phyloP scores from a whole-genome alignment of 805 yeast genomes.

The Saccharomycopsis olivae region DNA sequence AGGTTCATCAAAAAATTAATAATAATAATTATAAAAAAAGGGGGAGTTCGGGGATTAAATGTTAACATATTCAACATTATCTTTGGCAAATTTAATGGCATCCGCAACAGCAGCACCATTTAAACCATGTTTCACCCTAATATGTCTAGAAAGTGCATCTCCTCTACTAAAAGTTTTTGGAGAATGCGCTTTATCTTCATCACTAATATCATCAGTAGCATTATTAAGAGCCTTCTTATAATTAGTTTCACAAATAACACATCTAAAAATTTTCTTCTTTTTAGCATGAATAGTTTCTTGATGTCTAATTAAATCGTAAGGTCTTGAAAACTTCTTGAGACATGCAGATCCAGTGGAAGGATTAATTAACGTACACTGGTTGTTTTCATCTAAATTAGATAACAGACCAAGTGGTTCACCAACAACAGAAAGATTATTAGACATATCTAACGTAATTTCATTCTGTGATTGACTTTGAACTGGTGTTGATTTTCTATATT shows the following conservation, averaged over 20 bases:
- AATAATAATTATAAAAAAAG: neutral
- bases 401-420: no score
- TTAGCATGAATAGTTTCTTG: slow-evolving; percentile 94
- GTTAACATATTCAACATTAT: slow-evolving; percentile 48
- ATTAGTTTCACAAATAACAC: slow-evolving; percentile 70
- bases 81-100: slow-evolving; percentile 66
- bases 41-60: neutral
- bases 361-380: slow-evolving; percentile 49
- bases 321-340: slow-evolving; percentile 77
- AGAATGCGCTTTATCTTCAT: slow-evolving; percentile 4
- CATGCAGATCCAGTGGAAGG: slow-evolving; percentile 57
- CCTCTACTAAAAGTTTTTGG: slow-evolving; percentile 84
- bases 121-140: slow-evolving; percentile 79
- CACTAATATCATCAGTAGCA: slow-evolving; percentile 1
- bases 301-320: slow-evolving; percentile 89
- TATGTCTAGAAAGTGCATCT: slow-evolving; percentile 90
- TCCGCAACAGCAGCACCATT: slow-evolving; percentile 56
- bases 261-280: slow-evolving; percentile 73
- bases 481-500: slow-evolving; percentile 3
- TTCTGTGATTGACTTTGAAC: neutral
- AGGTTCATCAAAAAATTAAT: neutral
- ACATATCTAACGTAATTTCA: no score
- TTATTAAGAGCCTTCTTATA: slow-evolving; percentile 35
- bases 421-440: no score
- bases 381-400: slow-evolving; percentile 1